A percentile compares a stretch with the other conserved stretches of the same genome.
phyloP scores from a whole-genome alignment of 2,329 filamentous ascomycete genomes.

The Ceratocystis cacaofunesta region DNA sequence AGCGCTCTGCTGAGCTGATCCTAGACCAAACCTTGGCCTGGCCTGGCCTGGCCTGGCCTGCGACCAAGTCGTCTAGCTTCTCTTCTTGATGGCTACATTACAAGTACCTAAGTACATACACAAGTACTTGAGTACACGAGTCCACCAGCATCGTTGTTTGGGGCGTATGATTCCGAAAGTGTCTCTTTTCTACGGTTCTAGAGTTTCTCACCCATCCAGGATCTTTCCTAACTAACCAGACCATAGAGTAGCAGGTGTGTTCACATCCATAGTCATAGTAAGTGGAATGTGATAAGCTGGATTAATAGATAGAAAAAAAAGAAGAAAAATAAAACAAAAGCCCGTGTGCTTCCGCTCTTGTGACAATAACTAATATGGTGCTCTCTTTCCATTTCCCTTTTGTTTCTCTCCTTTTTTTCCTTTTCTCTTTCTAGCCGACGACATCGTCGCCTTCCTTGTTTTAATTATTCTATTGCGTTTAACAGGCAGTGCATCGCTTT shows the following conservation, averaged over 20 bases:
- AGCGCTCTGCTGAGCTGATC: constrained; percentile 1
- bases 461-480: background rate
- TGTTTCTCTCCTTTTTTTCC: background rate
- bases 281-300: background rate
- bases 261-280: background rate
- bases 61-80: background rate
- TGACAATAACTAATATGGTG: background rate
- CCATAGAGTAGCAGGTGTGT: background rate
- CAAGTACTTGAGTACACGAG: background rate
- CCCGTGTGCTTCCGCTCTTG: background rate
- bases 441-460: background rate
- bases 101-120: background rate
- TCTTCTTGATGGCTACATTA: background rate
- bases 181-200: background rate
- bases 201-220: background rate
- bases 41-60: background rate
- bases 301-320: background rate
- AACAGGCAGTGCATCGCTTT: background rate
- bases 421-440: background rate
- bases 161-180: constrained; percentile 2
- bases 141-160: background rate
- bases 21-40: background rate
- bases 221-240: background rate
- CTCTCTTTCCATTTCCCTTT: background rate
- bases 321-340: background rate